Percentiles rank a stretch among this genome's conserved stretches.
phyloP scores from a whole-genome alignment of 495 filamentous ascomycete species.

The Chaetomium cochliodes region DNA sequence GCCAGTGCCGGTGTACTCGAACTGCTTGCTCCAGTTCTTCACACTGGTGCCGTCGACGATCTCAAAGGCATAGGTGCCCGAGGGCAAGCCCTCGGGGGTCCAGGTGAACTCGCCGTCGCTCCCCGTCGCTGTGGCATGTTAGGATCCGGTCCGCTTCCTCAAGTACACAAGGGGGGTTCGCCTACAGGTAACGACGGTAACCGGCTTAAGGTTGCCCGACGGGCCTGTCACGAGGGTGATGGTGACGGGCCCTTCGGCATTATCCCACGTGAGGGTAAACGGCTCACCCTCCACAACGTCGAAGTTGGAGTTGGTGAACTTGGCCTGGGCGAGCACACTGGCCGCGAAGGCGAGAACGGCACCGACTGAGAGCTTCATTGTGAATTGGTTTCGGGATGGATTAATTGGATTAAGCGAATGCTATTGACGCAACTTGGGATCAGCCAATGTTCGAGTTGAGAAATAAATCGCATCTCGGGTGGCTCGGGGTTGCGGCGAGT shows the following conservation, averaged over 20 bases:
- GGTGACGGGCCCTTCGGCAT: constrained; percentile 40
- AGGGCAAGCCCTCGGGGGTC: constrained; percentile 34
- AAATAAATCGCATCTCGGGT: neutral
- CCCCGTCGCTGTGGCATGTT: constrained; percentile 33
- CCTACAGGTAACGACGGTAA: constrained; percentile 39
- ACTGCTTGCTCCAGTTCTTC: constrained; percentile 46
- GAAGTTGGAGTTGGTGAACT: constrained; percentile 46
- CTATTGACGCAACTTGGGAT: neutral
- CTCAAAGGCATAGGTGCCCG: constrained; percentile 47
- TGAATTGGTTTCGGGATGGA: constrained; percentile 26
- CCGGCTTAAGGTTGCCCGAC: constrained; percentile 35
- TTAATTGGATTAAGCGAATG: constrained; percentile 12
- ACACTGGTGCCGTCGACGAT: constrained; percentile 36
- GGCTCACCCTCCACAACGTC: constrained; percentile 38
- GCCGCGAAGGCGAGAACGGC: constrained; percentile 42
- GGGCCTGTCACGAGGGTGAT: constrained; percentile 42
- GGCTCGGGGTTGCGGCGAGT: neutral
- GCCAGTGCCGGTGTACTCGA: constrained; percentile 35
- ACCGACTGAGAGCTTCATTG: constrained; percentile 46
- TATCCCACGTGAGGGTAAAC: constrained; percentile 46
- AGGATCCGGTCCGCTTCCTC: neutral
- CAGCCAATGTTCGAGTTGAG: neutral
- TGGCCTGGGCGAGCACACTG: constrained; percentile 37
- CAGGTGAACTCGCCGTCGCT: constrained; percentile 39
- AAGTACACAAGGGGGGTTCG: neutral